A percentile compares a stretch with the other conserved stretches of the same genome.
phyloP scores from a whole-genome alignment of 345 rosid species.

The Hypericum androsaemum region DNA sequence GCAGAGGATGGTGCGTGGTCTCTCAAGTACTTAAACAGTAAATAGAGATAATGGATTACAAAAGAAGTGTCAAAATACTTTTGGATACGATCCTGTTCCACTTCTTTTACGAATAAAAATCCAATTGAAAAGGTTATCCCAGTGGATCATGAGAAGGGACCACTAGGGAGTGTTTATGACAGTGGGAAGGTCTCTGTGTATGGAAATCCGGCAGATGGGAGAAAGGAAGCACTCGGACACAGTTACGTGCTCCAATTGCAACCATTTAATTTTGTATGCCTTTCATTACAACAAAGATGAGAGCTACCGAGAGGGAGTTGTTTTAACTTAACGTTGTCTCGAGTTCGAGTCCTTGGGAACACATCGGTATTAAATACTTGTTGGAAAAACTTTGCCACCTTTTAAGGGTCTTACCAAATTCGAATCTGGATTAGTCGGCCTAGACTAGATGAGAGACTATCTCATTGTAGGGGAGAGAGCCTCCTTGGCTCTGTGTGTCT shows the following conservation, averaged over 20 bases:
- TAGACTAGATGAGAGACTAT: slow-evolving; percentile 12
- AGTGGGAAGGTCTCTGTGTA: slow-evolving; percentile 14
- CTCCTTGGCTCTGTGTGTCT: slow-evolving; percentile 15
- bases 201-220: slow-evolving; percentile 41
- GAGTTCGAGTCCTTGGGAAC: too few species aligned
- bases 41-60: too few species aligned
- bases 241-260: slow-evolving; percentile 47
- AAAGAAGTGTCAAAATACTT: too few species aligned
- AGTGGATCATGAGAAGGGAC: slow-evolving; percentile 29
- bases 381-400: too few species aligned
- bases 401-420: too few species aligned
- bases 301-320: too few species aligned
- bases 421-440: too few species aligned
- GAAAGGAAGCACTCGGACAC: slow-evolving; percentile 32
- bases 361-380: too few species aligned
- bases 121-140: too few species aligned
- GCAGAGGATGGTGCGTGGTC: background rate
- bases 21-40: background rate
- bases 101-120: too few species aligned
- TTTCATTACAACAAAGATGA: slow-evolving; percentile 32
- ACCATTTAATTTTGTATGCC: slow-evolving; percentile 43
- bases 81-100: too few species aligned
- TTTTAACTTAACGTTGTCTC: too few species aligned
- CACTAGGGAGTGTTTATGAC: slow-evolving; percentile 17
- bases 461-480: slow-evolving; percentile 37